phyloP scores from a whole-genome alignment of 768 basidiomycete genomes.

The Pleurotus tuber-regium region DNA sequence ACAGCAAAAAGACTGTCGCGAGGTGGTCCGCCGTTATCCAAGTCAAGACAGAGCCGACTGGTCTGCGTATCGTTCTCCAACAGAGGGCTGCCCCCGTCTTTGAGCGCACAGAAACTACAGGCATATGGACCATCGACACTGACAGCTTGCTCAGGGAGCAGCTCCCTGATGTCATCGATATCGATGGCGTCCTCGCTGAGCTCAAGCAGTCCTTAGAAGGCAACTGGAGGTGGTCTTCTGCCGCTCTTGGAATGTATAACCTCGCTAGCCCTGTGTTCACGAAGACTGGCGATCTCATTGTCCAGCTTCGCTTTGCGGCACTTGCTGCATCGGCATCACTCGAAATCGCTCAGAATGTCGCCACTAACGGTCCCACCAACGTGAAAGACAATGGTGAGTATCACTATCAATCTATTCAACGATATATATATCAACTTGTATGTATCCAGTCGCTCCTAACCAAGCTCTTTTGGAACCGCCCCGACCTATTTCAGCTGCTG shows the following conservation, averaged over 20 bases:
- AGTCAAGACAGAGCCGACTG: constrained; percentile 1
- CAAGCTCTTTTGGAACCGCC: too few relatives aligned
- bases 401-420: background rate
- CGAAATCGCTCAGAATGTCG: background rate
- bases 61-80: constrained; percentile 11
- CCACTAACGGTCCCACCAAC: background rate
- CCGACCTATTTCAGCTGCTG: too few relatives aligned
- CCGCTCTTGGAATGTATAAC: constrained; percentile 8
- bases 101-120: constrained; percentile 5
- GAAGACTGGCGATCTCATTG: constrained; percentile 11
- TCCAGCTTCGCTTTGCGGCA: constrained; percentile 7
- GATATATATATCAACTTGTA: too few relatives aligned
- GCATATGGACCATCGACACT: constrained; percentile 11
- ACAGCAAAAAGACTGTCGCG: constrained; percentile 11
- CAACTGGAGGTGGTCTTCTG: constrained; percentile 8
- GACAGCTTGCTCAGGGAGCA: constrained; percentile 9
- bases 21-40: constrained; percentile 10
- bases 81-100: constrained; percentile 6
- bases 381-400: background rate
- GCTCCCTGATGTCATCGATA: constrained; percentile 11
- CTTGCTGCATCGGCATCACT: background rate
- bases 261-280: constrained; percentile 16
- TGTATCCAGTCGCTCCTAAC: too few relatives aligned
- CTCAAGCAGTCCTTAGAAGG: constrained; percentile 11
- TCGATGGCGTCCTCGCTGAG: constrained; percentile 8